Base-by-base conservation (phyloP, 169 alveolate genomes). In the Plasmodium yoelii region DNA sequence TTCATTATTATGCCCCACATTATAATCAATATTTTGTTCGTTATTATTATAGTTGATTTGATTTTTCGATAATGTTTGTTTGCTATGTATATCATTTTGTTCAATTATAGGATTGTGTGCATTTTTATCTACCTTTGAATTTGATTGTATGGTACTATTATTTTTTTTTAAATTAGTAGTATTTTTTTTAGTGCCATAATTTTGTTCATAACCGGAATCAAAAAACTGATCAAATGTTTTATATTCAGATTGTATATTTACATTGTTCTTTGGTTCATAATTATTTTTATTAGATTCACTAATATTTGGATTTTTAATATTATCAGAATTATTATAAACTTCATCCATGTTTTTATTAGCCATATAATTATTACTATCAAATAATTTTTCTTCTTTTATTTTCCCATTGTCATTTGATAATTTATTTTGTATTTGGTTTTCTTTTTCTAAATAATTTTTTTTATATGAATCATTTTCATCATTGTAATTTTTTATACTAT, bases 381-480 rank as follows among this genome's bases (percentile, higher is more conserved):
- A 34, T 12, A 60, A n/a, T 15, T 44, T 42, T 73, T 55, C 60
- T n/a, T 57, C 67, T 42, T 12, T 64, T 4, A 15, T 22, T 60
- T 22, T 56, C 39, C 49, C 65, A 42, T 56, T 63, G 61, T 22
- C 26, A 5, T 26, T 12, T 1, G 42, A 18, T 15, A 67, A 13
- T 4, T 44, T 42, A 67, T 46, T 44, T 67, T 67, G 15, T 67
- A 44, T 4, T 19, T 60, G 59, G n/a, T 63, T 24, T 47, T 26
- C 53, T 10, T 46, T 60, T 18, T 68, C 19, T 22, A 26, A 49
- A 74, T 74, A 26, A 42, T 3, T 3, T 34, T 34, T 34, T 34
- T 19, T 53, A 47, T 61, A 34, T 13, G 73, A 74, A 19, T 46
- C 22, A 60, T 61, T 61, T 12, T 74, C 57, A 22, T 61, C 39